Evolutionary conservation across 2,329 filamentous ascomycete species (phyloP), one percentile per base, ranked within the genome.

Genomic region (Curvularia lunata): DNA sequence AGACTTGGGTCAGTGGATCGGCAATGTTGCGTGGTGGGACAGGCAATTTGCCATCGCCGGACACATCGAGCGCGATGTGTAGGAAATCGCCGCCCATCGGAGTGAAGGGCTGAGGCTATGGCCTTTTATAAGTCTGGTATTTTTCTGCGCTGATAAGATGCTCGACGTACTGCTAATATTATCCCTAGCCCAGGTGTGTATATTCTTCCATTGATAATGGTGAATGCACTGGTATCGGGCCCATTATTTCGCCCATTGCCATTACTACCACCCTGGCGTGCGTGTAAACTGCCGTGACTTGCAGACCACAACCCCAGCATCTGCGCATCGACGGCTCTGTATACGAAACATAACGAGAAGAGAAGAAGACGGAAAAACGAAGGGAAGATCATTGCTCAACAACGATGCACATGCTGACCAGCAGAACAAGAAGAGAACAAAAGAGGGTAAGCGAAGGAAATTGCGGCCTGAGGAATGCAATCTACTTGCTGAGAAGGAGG

Each of bases 101-200:
- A 1, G 74, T 77, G 48, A 75, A 74, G 1, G 74, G 74, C 62
- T 77, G 74, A 4, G 74, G 74, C 67, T 58, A 71, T 70, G 45
- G 8, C 7, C n/a, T 30, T 2, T 18, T 47, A 49, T 69, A 28
- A 69, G 65, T 18, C 19, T 47, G 27, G 51, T 8, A 1, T 10
- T 9, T 7, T 7, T 27, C 19, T 19, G 27, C 4, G 13, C 49
- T 41, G 3, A 6, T 1, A 46, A 18, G 18, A 40, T 25, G 30
- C 18, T 27, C n/a, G n/a, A 63, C 68, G 46, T 66, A 75, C 73
- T 30, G 88, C 82, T 74, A 90, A 84, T 34, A 91, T 78, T 54
- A 91, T 84, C 23, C 83, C 87, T 54, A 91, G 82, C 0, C 88
- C 88, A 0, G 88, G 88, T 0, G 88, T 91, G 67, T 84, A 90